Percentiles rank a stretch among this genome's conserved stretches.
Evolutionary conservation across 75 land plant species (phyloP).

Genomic region (Pinus albicaulis): DNA sequence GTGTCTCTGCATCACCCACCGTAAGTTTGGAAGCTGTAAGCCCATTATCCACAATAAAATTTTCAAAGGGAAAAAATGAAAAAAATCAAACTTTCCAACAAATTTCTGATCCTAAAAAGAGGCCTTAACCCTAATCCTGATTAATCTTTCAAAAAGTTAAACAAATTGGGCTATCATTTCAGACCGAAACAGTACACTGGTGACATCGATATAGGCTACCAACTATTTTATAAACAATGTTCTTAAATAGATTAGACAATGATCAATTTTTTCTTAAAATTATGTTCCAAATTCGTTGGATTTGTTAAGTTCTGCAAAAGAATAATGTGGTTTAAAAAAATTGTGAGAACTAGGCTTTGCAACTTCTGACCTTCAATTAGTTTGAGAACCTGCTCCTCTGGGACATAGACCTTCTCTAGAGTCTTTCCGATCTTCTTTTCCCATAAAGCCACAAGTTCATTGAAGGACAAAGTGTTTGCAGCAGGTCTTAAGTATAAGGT

Average conservation of each 20-base stretch:
- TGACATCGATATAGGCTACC: not conserved
- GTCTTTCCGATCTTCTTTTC: slow-evolving; percentile 35
- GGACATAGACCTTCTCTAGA: not conserved
- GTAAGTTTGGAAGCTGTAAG: not conserved
- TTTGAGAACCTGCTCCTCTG: not conserved
- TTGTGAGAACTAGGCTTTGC: not conserved
- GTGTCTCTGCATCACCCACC: slow-evolving; percentile 9
- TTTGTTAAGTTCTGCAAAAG: not conserved
- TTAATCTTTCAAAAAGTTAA: too few relatives aligned
- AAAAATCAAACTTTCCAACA: not conserved
- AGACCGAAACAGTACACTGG: not conserved
- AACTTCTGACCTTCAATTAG: not conserved
- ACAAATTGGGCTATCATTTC: not conserved
- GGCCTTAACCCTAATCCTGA: not conserved
- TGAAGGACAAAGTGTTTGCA: slow-evolving; percentile 31
- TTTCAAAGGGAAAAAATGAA: not conserved
- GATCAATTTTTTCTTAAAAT: not conserved
- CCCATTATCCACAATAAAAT: not conserved
- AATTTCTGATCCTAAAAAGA: not conserved
- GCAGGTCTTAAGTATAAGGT: slow-evolving; percentile 45
- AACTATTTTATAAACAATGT: not conserved
- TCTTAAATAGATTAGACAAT: too few relatives aligned
- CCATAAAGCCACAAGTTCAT: slow-evolving; percentile 53
- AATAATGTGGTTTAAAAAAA: not conserved
- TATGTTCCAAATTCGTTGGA: not conserved